These are phyloP conservation scores for Malus domestica DNA, from an alignment of 306 rosid genomes.

Conservation along the genomic window ASM211411v1 NC_041802.1:20818501-20819000, in stretches of 20 bases:
- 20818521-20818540: not conserved
- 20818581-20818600: not conserved
- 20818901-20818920: slow-evolving; percentile 46
- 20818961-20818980: not conserved
- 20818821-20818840: not conserved
- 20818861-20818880: slow-evolving; percentile 55
- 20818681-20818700: slow-evolving; percentile 21
- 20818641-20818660: slow-evolving; percentile 1
- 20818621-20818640: not conserved
- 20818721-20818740: slow-evolving; percentile 37
- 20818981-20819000: not conserved
- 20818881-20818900: slow-evolving; percentile 28
- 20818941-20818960: slow-evolving; percentile 45
- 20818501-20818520: not conserved
- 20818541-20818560: not conserved
- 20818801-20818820: not conserved
- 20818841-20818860: slow-evolving; percentile 59
- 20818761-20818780: not conserved
- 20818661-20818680: slow-evolving; percentile 5
- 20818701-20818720: slow-evolving; percentile 33
- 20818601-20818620: not conserved
- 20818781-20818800: not conserved
- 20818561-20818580: not conserved
- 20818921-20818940: slow-evolving; percentile 52
- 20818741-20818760: not conserved